phyloP scores from a whole-genome alignment of 129 eudicot species.

The Saussurea involucrata region DNA sequence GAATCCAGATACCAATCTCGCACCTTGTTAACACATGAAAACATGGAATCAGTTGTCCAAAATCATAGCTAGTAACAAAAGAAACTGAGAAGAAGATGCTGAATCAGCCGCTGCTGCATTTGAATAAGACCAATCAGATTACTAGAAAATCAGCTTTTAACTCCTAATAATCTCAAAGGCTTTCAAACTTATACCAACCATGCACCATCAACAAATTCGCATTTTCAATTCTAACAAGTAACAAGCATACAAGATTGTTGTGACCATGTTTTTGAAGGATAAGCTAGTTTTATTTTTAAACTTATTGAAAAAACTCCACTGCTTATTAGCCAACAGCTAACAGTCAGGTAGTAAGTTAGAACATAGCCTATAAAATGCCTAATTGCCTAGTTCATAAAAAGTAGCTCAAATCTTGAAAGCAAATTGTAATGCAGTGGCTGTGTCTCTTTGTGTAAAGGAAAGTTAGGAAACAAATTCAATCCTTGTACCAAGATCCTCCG shows the following conservation, averaged over 20 bases:
- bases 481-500: neutral
- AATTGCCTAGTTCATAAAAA: neutral
- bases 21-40: conserved; percentile 46
- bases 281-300: too few relatives aligned
- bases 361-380: neutral
- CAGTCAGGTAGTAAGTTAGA: neutral
- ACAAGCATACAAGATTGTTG: neutral
- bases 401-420: neutral
- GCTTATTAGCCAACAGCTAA: too few relatives aligned
- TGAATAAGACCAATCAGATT: neutral
- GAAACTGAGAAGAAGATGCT: neutral
- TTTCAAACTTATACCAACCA: neutral
- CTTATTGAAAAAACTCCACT: neutral
- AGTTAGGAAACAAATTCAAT: neutral
- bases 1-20: conserved; percentile 98
- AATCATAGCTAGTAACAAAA: neutral
- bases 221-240: neutral
- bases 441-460: neutral
- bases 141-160: conserved; percentile 5
- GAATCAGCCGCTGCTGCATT: neutral
- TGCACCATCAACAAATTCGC: neutral
- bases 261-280: neutral
- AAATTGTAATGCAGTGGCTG: neutral
- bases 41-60: conserved; percentile 11
- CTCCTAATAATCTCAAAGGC: neutral